Base-by-base conservation (phyloP, 2,329 filamentous ascomycete genomes). In the Diaporthe sp. region DNA sequence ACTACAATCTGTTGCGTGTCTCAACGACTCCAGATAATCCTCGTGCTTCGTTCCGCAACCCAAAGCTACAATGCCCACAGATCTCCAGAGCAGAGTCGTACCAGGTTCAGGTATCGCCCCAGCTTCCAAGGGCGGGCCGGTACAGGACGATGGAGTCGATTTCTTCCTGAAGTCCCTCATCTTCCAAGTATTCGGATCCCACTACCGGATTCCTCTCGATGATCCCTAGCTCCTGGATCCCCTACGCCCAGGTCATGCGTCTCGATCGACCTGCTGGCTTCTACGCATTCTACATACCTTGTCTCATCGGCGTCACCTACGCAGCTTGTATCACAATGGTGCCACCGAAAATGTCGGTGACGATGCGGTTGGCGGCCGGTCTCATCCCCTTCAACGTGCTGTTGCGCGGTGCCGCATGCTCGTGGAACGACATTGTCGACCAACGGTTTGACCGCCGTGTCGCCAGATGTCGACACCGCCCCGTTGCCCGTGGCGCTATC, bases 381-480 rank as follows among this genome's bases (percentile, higher is more conserved):
- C 80, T 90, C 77, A 84, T 90, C 71, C 85, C 90, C 82, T 58
- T 44, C 7, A 57, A 15, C 15, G 7, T 61, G 22, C 37, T 61
- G 2, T 9, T 61, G 9, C 85, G 88, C 71, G 86, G 87, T 37
- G 85, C 85, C 28, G 84, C 87, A 6, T 91, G 89, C 79, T 85
- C 88, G 0, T 90, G 90, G 82, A 91, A 91, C 79, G 89, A 91
- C 78, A 85, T 87, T 47, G 85, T 88, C 81, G 90, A 91, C 78
- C 85, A 86, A 65, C 87, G 89, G 60, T 82, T 90, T 71, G 90
- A 91, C 78, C 86, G 87, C 4, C 83, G 87, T 76, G 88, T 89
- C 13, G 84, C 84, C 77, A 85, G 89, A 53, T 89, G 87, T 55
- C 85, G 86, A 47, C 85, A 87, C 76, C 85, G 89, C 25, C 88